These are phyloP conservation scores for Saksenaea oblongispora DNA, from an alignment of 371 early-diverging fungal species.

Conservation along the genomic window DNA sequence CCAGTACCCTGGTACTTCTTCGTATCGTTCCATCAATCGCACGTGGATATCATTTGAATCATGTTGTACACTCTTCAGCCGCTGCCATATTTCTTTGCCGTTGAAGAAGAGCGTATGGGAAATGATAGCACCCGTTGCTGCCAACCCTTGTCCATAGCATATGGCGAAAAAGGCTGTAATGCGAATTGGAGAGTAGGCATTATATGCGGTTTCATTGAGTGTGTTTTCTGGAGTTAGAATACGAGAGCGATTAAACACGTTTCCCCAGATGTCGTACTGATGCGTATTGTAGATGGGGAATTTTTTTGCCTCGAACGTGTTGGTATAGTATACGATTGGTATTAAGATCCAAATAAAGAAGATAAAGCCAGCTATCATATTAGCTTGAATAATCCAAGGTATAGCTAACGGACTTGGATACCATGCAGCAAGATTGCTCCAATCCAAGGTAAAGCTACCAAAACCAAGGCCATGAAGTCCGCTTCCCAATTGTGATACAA, in stretches of 20 bases:
- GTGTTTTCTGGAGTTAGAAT: slow-evolving; percentile 59
- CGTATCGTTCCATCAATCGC: slow-evolving; percentile 56
- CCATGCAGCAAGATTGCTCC: slow-evolving; percentile 52
- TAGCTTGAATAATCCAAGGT: slow-evolving; percentile 68
- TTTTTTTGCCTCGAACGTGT: slow-evolving; percentile 64
- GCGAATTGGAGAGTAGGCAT: slow-evolving; percentile 68
- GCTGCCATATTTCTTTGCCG: slow-evolving; percentile 61
- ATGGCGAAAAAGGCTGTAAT: slow-evolving; percentile 80
- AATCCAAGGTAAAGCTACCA: slow-evolving; percentile 62
- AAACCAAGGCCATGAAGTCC: slow-evolving; percentile 61
- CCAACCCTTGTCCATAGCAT: slow-evolving; percentile 67
- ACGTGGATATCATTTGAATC: slow-evolving; percentile 58
- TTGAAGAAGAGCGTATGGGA: slow-evolving; percentile 69
- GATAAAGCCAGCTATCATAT: slow-evolving; percentile 64
- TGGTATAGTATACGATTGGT: slow-evolving; percentile 64
- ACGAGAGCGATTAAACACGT: slow-evolving; percentile 52
- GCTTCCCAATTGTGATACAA: slow-evolving; percentile 56
- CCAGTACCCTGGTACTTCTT: slow-evolving; percentile 70
- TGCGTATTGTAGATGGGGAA: slow-evolving; percentile 64
- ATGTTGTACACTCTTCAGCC: slow-evolving; percentile 50
- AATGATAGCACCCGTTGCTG: slow-evolving; percentile 63
- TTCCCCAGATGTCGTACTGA: slow-evolving; percentile 54
- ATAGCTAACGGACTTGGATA: slow-evolving; percentile 41
- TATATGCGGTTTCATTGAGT: slow-evolving; percentile 66
- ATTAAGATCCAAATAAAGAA: slow-evolving; percentile 69